Evolutionary conservation across 441 rosid genomes (phyloP), one percentile per base, ranked within the genome.

Genomic region (Gossypium davidsonii): DNA sequence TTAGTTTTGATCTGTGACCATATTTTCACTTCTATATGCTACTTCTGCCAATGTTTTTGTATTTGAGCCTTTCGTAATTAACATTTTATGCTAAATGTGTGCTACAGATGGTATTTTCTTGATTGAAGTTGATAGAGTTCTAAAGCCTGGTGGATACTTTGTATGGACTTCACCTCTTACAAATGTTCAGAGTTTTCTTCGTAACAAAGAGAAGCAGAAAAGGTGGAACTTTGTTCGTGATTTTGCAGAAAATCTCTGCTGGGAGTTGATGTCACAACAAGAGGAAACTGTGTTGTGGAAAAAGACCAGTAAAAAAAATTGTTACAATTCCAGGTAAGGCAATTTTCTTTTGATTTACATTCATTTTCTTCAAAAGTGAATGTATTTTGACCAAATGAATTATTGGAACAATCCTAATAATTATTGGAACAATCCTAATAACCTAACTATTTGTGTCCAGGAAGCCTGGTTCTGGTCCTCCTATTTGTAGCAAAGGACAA

Each of bases 231-330:
- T 87, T 77, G 76, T 94, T 75, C 88, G 73, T 68, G 90, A 80
- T 78, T 91, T 89, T 82, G 86, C 88, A 5, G 89, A 83, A 79
- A 90, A 80, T 79, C 85, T 96, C 52, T 96, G 98, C 77, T 96
- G 98, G 99, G 93, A 86, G 73, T 78, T 90, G 85, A 70, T 96
- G 74, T 74, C 90, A 63, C 98, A 96, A 79, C 97, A 96, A 85
- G 99, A 96, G 31, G 96, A 90, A 83, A 96, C 99, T 64, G 96
- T 89, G 76, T 86, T 91, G 23, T 96, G 99, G 99, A 93, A 87
- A 78, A 96, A 96, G 84, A 92, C 96, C n/a, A 78, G 81, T 79
- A 86, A 89, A 85, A 89, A 66, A 66, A 83, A 73, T 75, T 96
- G 99, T 79, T 91, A 96, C 67, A 79, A 80, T 77, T 84, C 93